phyloP scores from a whole-genome alignment of 2,329 filamentous ascomycete species.

The Kalmusia sp. region DNA sequence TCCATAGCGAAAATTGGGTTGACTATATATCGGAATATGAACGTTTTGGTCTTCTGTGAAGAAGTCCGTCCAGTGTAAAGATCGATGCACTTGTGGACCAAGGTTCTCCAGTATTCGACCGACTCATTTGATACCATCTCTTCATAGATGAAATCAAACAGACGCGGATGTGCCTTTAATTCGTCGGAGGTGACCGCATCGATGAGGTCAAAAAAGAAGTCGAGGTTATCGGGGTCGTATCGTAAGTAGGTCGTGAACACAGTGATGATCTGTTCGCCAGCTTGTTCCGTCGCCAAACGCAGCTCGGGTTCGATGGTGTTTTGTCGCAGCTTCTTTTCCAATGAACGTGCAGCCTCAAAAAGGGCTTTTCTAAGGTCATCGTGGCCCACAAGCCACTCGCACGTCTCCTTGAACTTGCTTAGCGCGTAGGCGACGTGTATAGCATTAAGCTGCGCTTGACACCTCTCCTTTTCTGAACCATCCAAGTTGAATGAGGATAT shows the following conservation, averaged over 20 bases:
- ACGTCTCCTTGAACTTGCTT: constrained; percentile 68
- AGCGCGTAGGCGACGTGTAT: constrained; percentile 86
- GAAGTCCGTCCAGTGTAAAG: constrained; percentile 80
- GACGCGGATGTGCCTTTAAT: constrained; percentile 75
- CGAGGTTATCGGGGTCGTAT: constrained; percentile 76
- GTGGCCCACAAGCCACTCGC: constrained; percentile 69
- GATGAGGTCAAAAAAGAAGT: constrained; percentile 83
- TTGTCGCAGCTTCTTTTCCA: constrained; percentile 75
- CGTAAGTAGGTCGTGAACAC: constrained; percentile 84
- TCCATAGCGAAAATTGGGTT: constrained; percentile 98
- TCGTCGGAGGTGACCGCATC: constrained; percentile 84
- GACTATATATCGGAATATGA: constrained; percentile 87
- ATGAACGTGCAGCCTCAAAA: constrained; percentile 72
- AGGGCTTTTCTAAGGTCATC: constrained; percentile 65
- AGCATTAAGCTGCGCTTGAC: constrained; percentile 83
- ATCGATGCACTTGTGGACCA: constrained; percentile 86
- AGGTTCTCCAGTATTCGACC: constrained; percentile 82
- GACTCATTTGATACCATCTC: constrained; percentile 84
- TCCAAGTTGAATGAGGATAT: constrained; percentile 71
- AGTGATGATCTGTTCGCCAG: constrained; percentile 83
- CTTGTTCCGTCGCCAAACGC: constrained; percentile 86
- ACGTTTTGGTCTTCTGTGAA: constrained; percentile 90
- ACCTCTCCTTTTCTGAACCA: constrained; percentile 68
- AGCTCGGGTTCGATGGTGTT: constrained; percentile 74
- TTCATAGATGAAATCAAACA: constrained; percentile 84